Evolutionary conservation across 2,329 filamentous ascomycete genomes (phyloP).

Genomic region (Akanthomyces dipterigenus): DNA sequence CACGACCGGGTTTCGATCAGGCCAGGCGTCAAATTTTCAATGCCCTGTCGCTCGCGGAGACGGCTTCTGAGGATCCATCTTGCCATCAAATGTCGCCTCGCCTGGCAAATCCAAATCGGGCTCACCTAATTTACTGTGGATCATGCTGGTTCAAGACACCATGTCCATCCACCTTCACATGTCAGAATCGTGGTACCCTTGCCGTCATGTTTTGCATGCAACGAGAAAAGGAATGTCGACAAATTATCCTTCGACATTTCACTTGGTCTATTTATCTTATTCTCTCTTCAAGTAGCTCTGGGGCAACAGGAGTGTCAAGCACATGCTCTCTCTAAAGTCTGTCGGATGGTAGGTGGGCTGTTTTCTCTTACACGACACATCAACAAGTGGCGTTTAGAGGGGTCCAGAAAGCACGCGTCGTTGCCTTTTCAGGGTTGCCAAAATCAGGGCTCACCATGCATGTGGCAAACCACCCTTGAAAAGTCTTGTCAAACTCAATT

Average conservation of each 20-base stretch:
- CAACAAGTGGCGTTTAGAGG: background rate
- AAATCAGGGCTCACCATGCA: background rate
- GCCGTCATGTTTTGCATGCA: background rate
- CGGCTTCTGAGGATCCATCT: conserved; percentile 2
- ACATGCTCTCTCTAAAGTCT: background rate
- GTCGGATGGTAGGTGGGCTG: background rate
- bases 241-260: background rate
- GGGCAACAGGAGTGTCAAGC: background rate
- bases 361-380: background rate
- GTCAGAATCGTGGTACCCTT: background rate
- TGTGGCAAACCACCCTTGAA: background rate
- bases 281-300: background rate
- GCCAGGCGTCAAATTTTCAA: conserved; percentile 5
- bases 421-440: background rate
- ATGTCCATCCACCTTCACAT: conserved; percentile 9
- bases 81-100: background rate
- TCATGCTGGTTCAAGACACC: background rate
- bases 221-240: background rate
- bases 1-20: background rate
- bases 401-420: background rate
- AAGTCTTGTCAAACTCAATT: background rate
- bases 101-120: conserved; percentile 11
- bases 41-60: background rate
- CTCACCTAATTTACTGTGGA: conserved; percentile 6
- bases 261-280: background rate